Percentiles rank a stretch among this genome's conserved stretches.
These are phyloP conservation scores for Diospyros lotus DNA, from an alignment of 148 eudicot species.

Conservation along the genomic window DNA sequence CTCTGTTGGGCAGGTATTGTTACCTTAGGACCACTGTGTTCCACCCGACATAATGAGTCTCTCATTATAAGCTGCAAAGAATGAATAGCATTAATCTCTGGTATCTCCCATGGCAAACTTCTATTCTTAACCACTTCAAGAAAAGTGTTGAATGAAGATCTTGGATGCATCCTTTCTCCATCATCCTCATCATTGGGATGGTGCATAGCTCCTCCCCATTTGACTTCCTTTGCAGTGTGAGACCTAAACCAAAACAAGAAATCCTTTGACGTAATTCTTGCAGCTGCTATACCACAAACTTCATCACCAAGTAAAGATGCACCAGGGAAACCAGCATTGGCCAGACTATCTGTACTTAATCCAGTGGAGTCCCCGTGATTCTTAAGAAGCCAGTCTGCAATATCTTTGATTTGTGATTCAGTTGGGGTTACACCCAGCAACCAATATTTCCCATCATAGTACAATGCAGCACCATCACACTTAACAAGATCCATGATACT, in stretches of 20 bases:
- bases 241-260: constrained; percentile 46
- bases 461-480: constrained; percentile 46
- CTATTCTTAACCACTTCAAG: constrained; percentile 33
- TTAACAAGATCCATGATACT: constrained; percentile 41
- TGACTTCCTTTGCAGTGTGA: constrained; percentile 36
- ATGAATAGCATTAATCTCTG: constrained; percentile 38
- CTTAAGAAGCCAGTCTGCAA: constrained; percentile 28
- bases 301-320: constrained; percentile 35
- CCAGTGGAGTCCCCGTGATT: constrained; percentile 31
- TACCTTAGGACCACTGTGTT: constrained; percentile 11
- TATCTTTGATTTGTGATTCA: constrained; percentile 31
- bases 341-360: constrained; percentile 35
- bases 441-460: constrained; percentile 32
- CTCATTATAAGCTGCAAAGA: constrained; percentile 44
- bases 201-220: constrained; percentile 44
- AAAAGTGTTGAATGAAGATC: constrained; percentile 37
- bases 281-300: constrained; percentile 45
- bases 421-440: constrained; percentile 36
- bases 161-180: constrained; percentile 30
- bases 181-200: constrained; percentile 38
- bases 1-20: background rate
- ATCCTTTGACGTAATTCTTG: constrained; percentile 27
- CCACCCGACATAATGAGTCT: constrained; percentile 19
- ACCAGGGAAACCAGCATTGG: constrained; percentile 31
- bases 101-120: constrained; percentile 43